These are phyloP conservation scores for Ceratobasidium sp. DNA, from an alignment of 1,284 basidiomycete species.

Conservation along the genomic window DNA sequence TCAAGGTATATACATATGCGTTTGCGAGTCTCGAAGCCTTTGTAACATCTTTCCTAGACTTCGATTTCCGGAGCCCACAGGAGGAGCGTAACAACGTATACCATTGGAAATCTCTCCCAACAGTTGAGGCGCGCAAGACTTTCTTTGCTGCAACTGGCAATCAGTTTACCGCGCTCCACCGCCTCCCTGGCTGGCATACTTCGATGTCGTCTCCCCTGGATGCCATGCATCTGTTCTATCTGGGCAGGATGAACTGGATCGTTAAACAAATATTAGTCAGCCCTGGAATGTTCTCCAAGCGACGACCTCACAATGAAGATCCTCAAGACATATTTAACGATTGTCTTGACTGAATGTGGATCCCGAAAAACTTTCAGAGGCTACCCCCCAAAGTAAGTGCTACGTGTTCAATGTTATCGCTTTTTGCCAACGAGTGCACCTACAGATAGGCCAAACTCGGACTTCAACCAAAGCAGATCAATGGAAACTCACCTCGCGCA, in stretches of 20 bases:
- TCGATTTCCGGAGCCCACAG: neutral
- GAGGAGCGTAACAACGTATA: slow-evolving; percentile 23
- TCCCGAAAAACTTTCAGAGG: slow-evolving; percentile 17
- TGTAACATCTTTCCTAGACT: neutral
- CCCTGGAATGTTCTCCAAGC: slow-evolving; percentile 1
- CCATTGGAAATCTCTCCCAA: slow-evolving; percentile 6
- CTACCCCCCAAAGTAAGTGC: slow-evolving; percentile 34
- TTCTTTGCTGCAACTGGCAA: slow-evolving; percentile 16
- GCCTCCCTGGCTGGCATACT: slow-evolving; percentile 12
- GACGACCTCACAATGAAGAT: neutral
- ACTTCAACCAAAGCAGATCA: slow-evolving; percentile 28
- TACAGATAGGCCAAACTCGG: slow-evolving; percentile 6
- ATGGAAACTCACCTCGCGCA: slow-evolving; percentile 14
- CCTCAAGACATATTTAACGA: slow-evolving; percentile 4
- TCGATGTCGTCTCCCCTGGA: neutral
- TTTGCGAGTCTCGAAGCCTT: too few species aligned
- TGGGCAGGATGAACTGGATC: slow-evolving; percentile 17
- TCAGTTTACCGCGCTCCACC: slow-evolving; percentile 32
- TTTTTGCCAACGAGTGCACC: neutral
- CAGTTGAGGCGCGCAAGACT: neutral
- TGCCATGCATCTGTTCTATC: slow-evolving; percentile 15
- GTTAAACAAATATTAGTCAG: neutral
- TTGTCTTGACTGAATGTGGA: slow-evolving; percentile 23
- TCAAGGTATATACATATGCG: neutral
- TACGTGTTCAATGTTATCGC: too few species aligned